These are phyloP conservation scores for Allantophomopsis lycopodina DNA, from an alignment of 2,329 filamentous ascomycete genomes.

Conservation along the genomic window DNA sequence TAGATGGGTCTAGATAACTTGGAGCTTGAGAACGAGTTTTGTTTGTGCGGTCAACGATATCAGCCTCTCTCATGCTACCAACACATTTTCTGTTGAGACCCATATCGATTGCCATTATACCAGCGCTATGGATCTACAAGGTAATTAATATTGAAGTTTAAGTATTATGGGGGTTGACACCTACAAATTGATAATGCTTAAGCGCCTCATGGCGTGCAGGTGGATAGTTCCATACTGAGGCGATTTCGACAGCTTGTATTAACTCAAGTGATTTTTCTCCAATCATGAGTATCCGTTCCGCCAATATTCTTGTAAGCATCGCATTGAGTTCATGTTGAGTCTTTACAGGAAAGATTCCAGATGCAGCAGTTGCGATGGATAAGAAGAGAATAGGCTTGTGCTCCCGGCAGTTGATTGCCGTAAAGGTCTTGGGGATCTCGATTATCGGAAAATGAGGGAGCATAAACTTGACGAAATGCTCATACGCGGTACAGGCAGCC, in stretches of 20 bases:
- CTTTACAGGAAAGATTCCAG: constrained; percentile 34
- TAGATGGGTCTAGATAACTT: too few relatives aligned
- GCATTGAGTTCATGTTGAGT: constrained; percentile 48
- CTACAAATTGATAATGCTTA: too few relatives aligned
- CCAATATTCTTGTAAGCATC: constrained; percentile 60
- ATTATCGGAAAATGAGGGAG: constrained; percentile 41
- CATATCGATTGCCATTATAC: too few relatives aligned
- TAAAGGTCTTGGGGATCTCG: constrained; percentile 37
- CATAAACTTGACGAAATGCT: constrained; percentile 38
- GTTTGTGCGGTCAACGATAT: too few relatives aligned
- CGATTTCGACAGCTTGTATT: constrained; percentile 63
- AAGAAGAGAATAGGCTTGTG: constrained; percentile 46
- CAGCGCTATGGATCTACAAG: too few relatives aligned
- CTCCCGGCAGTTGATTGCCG: constrained; percentile 36
- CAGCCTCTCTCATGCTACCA: too few relatives aligned
- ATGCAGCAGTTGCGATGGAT: constrained; percentile 37
- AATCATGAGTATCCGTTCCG: constrained; percentile 58
- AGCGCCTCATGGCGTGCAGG: constrained; percentile 24
- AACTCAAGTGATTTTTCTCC: constrained; percentile 76
- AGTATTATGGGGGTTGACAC: too few relatives aligned
- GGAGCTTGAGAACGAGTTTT: too few relatives aligned
- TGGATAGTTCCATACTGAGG: constrained; percentile 75
- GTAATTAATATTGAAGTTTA: too few relatives aligned
- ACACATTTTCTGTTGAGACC: too few relatives aligned
- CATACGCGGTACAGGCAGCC: constrained; percentile 39